Conservation (phyloP, 192 early-diverging fungal species). For the Oehlia diaphana region DNA sequence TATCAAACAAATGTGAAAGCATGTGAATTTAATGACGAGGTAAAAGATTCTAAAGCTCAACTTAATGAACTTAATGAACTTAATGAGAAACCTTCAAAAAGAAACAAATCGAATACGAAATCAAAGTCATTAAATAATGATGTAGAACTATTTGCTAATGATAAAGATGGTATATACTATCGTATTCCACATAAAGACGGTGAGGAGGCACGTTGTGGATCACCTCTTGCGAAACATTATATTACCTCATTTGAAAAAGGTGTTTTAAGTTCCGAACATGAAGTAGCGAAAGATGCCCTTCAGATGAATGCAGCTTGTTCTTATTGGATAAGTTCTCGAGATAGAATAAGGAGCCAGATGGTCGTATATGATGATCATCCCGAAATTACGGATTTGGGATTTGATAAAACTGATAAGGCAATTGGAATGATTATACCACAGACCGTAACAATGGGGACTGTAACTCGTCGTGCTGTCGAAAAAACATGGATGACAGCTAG, state of each 20-base stretch:
- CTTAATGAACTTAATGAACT: background rate
- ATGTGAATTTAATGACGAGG: conserved; percentile 30
- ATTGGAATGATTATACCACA: conserved; percentile 87
- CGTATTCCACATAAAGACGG: conserved; percentile 89
- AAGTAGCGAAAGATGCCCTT: conserved; percentile 73
- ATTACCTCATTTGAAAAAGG: conserved; percentile 77
- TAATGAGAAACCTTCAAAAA: background rate
- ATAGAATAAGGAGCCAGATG: conserved; percentile 81
- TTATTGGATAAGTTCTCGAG: conserved; percentile 89
- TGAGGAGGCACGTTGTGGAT: conserved; percentile 74
- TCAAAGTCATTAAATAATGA: conserved; percentile 34
- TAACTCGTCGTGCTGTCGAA: conserved; percentile 93
- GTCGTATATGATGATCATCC: conserved; percentile 68
- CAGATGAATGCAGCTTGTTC: conserved; percentile 75
- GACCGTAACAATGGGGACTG: conserved; percentile 90
- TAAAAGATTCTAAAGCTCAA: background rate
- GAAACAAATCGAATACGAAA: background rate
- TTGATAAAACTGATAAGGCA: conserved; percentile 31
- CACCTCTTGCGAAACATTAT: conserved; percentile 85
- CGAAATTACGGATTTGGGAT: conserved; percentile 41
- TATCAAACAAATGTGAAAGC: conserved; percentile 27
- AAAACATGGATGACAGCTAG: conserved; percentile 94
- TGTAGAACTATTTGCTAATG: conserved; percentile 46
- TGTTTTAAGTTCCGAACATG: conserved; percentile 69
- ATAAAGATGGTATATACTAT: conserved; percentile 52